Conservation (phyloP, 805 yeast species). For the Candida montana region DNA sequence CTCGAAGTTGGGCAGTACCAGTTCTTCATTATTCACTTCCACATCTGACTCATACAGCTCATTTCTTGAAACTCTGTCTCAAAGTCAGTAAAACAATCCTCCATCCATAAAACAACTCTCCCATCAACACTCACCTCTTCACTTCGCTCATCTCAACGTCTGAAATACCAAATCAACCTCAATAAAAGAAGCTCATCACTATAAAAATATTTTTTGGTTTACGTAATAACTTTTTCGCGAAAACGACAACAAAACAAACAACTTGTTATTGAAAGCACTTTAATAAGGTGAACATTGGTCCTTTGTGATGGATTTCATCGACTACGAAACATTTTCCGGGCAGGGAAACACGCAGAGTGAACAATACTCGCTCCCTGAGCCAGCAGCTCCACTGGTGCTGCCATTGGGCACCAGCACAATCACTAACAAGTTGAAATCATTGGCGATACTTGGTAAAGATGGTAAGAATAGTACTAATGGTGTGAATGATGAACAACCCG, state of each 20-base stretch:
- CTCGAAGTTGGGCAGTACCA: slow-evolving; percentile 21
- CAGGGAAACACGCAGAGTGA: background rate
- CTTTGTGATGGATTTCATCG: slow-evolving; percentile 23
- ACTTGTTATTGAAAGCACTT: too few relatives aligned
- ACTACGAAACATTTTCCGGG: slow-evolving; percentile 19
- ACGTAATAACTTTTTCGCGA: background rate
- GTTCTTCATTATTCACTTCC: slow-evolving; percentile 6
- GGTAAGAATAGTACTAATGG: too few relatives aligned
- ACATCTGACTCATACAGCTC: slow-evolving; percentile 15
- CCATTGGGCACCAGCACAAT: slow-evolving; percentile 29
- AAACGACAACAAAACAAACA: background rate
- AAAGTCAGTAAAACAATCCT: background rate
- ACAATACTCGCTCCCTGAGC: slow-evolving; percentile 25
- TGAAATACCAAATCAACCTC: background rate
- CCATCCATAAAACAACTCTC: background rate
- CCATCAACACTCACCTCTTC: slow-evolving; percentile 5
- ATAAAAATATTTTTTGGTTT: too few relatives aligned
- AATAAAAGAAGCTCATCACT: background rate
- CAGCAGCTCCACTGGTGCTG: slow-evolving; percentile 35
- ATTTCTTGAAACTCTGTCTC: slow-evolving; percentile 19
- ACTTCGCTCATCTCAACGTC: slow-evolving; percentile 10
- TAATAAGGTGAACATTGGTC: too few relatives aligned
- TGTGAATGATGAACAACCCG: too few relatives aligned
- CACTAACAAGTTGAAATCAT: slow-evolving; percentile 32
- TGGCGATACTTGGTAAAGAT: slow-evolving; percentile 26